Evolutionary conservation across 2,329 filamentous ascomycete species (phyloP).

Genomic region (Fusarium poae): DNA sequence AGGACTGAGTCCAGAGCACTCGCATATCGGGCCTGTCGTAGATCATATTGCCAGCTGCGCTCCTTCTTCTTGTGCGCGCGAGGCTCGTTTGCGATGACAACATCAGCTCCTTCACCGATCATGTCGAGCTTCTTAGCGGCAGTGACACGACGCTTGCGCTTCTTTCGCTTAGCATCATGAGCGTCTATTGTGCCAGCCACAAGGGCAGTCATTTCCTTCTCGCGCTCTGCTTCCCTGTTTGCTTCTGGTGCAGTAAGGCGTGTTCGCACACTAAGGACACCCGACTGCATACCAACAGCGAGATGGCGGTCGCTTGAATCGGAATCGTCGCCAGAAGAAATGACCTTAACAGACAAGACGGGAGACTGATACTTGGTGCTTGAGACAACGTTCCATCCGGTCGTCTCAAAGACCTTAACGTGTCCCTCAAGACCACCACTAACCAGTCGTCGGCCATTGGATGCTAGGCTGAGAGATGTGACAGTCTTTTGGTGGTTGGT

Average conservation of each 20-base stretch:
- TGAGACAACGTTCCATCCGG: slow-evolving; percentile 95
- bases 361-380: slow-evolving; percentile 94
- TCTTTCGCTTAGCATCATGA: slow-evolving; percentile 78
- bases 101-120: slow-evolving; percentile 85
- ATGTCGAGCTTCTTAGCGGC: slow-evolving; percentile 75
- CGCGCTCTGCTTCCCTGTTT: slow-evolving; percentile 77
- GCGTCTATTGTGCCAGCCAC: slow-evolving; percentile 82
- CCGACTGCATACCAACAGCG: slow-evolving; percentile 93
- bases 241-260: slow-evolving; percentile 88
- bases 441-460: slow-evolving; percentile 82
- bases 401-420: slow-evolving; percentile 96
- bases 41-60: slow-evolving; percentile 82
- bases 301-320: slow-evolving; percentile 87
- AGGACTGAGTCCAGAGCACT: slow-evolving; percentile 85
- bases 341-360: slow-evolving; percentile 84
- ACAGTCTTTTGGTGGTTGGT: slow-evolving; percentile 98
- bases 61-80: slow-evolving; percentile 68
- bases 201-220: slow-evolving; percentile 87
- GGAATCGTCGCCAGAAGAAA: slow-evolving; percentile 59
- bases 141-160: slow-evolving; percentile 71
- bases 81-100: slow-evolving; percentile 83
- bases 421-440: slow-evolving; percentile 94
- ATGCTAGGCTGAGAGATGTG: slow-evolving; percentile 85
- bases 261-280: slow-evolving; percentile 90
- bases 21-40: slow-evolving; percentile 82